Evolutionary conservation across 768 basidiomycete genomes (phyloP), one percentile per base, ranked within the genome.

Genomic region (Clitopilus hobsonii): DNA sequence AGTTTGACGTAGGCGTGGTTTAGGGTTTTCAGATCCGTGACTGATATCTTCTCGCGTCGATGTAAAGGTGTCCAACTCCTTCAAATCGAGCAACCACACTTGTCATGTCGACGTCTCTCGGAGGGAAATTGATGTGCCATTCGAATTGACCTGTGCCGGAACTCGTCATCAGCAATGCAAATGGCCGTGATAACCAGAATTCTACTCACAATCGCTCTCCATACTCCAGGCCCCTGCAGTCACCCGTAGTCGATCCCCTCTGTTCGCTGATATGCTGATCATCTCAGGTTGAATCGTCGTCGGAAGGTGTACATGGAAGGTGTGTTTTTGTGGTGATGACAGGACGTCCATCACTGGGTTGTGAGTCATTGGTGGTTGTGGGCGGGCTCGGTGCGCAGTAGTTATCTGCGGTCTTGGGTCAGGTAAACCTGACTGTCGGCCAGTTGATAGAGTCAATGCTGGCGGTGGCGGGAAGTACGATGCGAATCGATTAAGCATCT

Each of bases 181-280:
- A 5, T 26, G 7, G 11, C 25, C n/a, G 23, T 14, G 51, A 56
- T 23, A 32, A 49, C 49, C 56, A 25, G 2, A 8, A 27, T 24
- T 23, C 5, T 11, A 76, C 83, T 73, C 69, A 85, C 84, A 83
- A 56, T 84, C 80, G 50, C 60, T 66, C 63, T 84, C 83, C 67
- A 76, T 73, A 64, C 84, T 77, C 82, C 83, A 85, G 41, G 81
- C 81, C 63, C 85, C 82, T 20, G 83, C 84, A 22, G 84, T 75
- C 14, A 85, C 74, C 54, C 75, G 72, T 52, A 85, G 65, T 60
- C 74, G 77, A 63, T 83, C 80, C 4, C 82, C 84, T 60, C 76
- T 79, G 64, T 82, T 82, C 38, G 79, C 83, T 28, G 76, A 76
- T 49, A 85, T 76, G 3, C 83, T 85, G 24, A 85, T 81, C 84